Conservation (phyloP, 2,329 filamentous ascomycete genomes). For the Pseudogymnoascus sp. region DNA sequence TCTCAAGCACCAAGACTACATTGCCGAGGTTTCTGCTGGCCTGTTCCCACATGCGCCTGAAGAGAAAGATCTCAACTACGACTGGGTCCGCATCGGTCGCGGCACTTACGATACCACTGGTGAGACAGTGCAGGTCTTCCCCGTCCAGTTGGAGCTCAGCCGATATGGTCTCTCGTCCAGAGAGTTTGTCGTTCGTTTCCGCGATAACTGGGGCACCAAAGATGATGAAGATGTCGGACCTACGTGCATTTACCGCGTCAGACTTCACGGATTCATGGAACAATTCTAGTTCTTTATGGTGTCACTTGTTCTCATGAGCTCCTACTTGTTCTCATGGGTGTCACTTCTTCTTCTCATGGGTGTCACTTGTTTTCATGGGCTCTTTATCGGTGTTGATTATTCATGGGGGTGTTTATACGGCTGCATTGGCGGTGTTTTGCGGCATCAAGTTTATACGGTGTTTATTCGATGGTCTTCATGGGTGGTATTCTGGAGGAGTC, state of each 20-base stretch:
- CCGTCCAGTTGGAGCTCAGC: conserved; percentile 44
- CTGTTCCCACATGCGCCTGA: conserved; percentile 32
- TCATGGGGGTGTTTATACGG: conserved; percentile 1
- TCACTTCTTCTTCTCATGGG: not conserved
- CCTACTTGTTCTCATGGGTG: too few relatives aligned
- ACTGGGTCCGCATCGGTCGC: conserved; percentile 51
- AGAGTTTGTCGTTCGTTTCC: conserved; percentile 47
- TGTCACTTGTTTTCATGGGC: not conserved
- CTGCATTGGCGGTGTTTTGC: not conserved
- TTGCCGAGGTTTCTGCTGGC: conserved; percentile 34
- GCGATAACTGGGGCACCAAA: conserved; percentile 48
- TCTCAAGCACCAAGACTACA: conserved; percentile 37
- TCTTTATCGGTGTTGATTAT: not conserved
- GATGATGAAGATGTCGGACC: conserved; percentile 38
- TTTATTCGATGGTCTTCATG: not conserved
- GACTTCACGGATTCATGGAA: conserved; percentile 44
- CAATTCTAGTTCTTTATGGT: not conserved
- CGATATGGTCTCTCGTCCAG: conserved; percentile 43
- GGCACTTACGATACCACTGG: conserved; percentile 45
- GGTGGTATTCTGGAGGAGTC: not conserved
- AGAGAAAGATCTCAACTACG: conserved; percentile 28
- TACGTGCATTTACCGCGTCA: conserved; percentile 61
- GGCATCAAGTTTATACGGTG: not conserved
- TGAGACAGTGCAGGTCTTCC: conserved; percentile 44
- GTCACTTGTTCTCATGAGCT: not conserved